Evolutionary conservation across 2,329 filamentous ascomycete genomes (phyloP).

Genomic region (Trichoderma sp.): DNA sequence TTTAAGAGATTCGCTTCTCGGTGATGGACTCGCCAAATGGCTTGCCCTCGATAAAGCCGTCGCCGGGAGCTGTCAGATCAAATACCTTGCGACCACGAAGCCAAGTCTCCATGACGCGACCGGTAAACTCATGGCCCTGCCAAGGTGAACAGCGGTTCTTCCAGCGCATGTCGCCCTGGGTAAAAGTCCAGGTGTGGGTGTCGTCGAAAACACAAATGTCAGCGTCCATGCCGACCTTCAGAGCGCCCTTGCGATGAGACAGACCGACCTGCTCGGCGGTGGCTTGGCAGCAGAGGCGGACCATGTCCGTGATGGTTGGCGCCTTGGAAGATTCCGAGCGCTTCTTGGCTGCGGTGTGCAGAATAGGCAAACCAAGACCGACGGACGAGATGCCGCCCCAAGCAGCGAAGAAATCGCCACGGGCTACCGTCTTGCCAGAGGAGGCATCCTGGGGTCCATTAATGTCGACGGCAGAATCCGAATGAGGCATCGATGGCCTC

Average conservation of each 20-base stretch:
- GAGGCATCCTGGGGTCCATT: slow-evolving; percentile 37
- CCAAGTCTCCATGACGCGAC: slow-evolving; percentile 84
- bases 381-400: slow-evolving; percentile 98
- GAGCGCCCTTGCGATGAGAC: slow-evolving; percentile 73
- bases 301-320: slow-evolving; percentile 72
- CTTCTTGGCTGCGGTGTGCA: slow-evolving; percentile 74
- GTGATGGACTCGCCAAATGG: slow-evolving; percentile 59
- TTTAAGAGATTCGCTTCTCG: slow-evolving; percentile 56
- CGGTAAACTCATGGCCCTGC: slow-evolving; percentile 75
- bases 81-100: slow-evolving; percentile 76
- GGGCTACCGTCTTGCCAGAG: slow-evolving; percentile 42
- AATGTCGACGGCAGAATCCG: slow-evolving; percentile 57
- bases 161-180: slow-evolving; percentile 83
- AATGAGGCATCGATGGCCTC: slow-evolving; percentile 45
- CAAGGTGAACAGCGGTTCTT: slow-evolving; percentile 91
- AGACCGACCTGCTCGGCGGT: slow-evolving; percentile 89
- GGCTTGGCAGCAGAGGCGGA: slow-evolving; percentile 80
- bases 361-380: slow-evolving; percentile 85
- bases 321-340: slow-evolving; percentile 53
- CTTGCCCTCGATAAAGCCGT: slow-evolving; percentile 51
- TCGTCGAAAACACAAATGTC: slow-evolving; percentile 94
- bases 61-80: slow-evolving; percentile 57
- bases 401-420: slow-evolving; percentile 89
- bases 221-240: slow-evolving; percentile 78
- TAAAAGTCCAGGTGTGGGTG: slow-evolving; percentile 71